phyloP scores from a whole-genome alignment of 768 basidiomycete species.

The Lactarius hengduanensis region DNA sequence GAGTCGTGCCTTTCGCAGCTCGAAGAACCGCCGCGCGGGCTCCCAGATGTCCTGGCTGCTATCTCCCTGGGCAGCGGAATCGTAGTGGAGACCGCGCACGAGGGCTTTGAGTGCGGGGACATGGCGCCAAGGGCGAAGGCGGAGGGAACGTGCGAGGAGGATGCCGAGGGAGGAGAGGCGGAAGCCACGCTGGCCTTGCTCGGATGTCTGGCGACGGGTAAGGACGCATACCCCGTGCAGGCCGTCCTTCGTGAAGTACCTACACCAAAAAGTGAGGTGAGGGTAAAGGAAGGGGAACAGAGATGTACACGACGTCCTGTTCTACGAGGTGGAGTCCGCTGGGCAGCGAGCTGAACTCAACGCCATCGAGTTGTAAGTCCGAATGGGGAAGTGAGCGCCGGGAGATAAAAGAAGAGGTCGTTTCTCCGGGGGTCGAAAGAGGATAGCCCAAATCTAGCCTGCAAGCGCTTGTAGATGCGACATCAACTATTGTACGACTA shows the following conservation, averaged over 20 bases:
- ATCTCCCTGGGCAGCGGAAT: constrained; percentile 30
- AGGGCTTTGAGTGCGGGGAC: constrained; percentile 61
- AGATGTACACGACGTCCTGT: constrained; percentile 70
- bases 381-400: constrained; percentile 1
- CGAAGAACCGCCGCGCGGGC: constrained; percentile 62
- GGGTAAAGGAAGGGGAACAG: background rate
- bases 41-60: constrained; percentile 58
- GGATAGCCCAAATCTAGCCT: too few species aligned
- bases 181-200: constrained; percentile 36
- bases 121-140: constrained; percentile 56
- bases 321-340: constrained; percentile 82
- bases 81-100: constrained; percentile 51
- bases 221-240: too few species aligned
- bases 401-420: too few species aligned
- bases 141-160: too few species aligned
- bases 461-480: too few species aligned
- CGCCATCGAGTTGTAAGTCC: constrained; percentile 66
- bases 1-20: constrained; percentile 52
- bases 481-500: too few species aligned
- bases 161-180: constrained; percentile 66
- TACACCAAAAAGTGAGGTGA: too few species aligned
- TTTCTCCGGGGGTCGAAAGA: too few species aligned
- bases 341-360: constrained; percentile 81
- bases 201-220: too few species aligned
- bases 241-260: too few species aligned